Evolutionary conservation across 345 rosid genomes (phyloP), one percentile per base, ranked within the genome.

Genomic region (Sonneratia alba): DNA sequence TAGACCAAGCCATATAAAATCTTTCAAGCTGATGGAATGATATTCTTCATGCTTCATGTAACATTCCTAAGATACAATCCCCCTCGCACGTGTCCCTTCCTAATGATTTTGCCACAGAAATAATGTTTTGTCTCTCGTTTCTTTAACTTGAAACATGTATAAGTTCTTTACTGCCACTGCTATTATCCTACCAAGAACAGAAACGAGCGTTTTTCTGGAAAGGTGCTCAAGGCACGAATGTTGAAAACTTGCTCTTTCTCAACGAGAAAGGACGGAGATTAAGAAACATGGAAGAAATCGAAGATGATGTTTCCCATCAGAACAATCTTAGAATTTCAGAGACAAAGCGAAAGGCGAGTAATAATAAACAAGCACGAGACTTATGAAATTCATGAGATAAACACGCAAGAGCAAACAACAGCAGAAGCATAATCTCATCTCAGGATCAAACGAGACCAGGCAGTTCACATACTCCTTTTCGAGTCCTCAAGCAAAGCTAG

Each of bases 401-500:
- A 40, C 10, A 59, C 64, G 22, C 36, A 22, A 59, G 64, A 14
- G 21, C 64, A 59, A 59, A 24, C 64, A 59, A 6, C 32, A 59
- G 64, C 22, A 22, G 34, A 22, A 18, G 64, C 14, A 59, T 22
- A 22, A 48, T 24, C 36, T 22, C 64, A 24, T n/a, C 32, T 21
- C 14, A 8, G 43, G 5, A 40, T 40, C 43, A 40, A 40, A 8
- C 43, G 9, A 40, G 43, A 40, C 43, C 43, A 40, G 43, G 15
- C 2, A 27, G 36, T 21, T 53, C 59, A 61, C 66, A 24, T 61
- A 61, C 66, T 24, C 36, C 66, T 61, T 3, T 32, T 32, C 36
- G 37, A 24, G 37, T 56, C 67, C 71, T 84, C 76, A 78, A 72
- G 77, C 85, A 63, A 68, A 73, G 75, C 80, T 67, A 13, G 79